phyloP scores from a whole-genome alignment of 108 stramenopile genomes.

The Nannochloropsis oceanica region DNA sequence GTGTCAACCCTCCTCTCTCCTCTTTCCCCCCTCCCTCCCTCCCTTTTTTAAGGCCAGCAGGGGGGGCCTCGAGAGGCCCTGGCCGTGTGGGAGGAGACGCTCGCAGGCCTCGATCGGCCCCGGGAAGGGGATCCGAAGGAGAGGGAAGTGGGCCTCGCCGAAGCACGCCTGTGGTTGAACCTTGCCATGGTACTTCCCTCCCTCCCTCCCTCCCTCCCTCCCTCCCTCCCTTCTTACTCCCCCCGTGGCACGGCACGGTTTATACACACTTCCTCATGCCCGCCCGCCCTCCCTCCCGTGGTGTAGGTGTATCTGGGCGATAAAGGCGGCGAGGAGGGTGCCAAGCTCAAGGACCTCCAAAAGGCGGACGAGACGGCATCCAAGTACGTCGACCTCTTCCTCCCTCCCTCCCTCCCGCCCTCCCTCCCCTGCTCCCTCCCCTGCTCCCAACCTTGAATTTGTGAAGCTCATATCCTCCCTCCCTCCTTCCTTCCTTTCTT shows the following conservation, averaged over 20 bases:
- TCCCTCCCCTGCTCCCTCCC: not conserved
- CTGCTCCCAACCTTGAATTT: not conserved
- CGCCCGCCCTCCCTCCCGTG: not conserved
- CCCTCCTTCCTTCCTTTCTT: not conserved
- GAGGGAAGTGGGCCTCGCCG: not conserved
- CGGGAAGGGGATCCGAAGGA: not conserved
- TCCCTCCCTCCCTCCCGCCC: too few relatives aligned
- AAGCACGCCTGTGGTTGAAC: not conserved
- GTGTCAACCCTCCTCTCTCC: not conserved
- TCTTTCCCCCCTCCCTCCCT: not conserved
- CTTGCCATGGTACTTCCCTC: not conserved
- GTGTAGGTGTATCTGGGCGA: not conserved
- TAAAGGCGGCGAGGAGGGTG: not conserved
- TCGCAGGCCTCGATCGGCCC: not conserved
- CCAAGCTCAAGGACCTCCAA: not conserved
- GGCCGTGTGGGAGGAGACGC: not conserved
- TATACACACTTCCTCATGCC: too few relatives aligned
- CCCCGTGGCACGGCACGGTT: too few relatives aligned
- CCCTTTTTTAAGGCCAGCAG: not conserved
- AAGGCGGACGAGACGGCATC: not conserved
- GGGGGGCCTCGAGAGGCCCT: not conserved
- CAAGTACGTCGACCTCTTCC: not conserved
- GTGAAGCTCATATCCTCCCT: not conserved
- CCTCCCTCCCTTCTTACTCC: not conserved
- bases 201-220: not conserved